Conservation (phyloP, 2,329 filamentous ascomycete species). For the Nemania serpens region DNA sequence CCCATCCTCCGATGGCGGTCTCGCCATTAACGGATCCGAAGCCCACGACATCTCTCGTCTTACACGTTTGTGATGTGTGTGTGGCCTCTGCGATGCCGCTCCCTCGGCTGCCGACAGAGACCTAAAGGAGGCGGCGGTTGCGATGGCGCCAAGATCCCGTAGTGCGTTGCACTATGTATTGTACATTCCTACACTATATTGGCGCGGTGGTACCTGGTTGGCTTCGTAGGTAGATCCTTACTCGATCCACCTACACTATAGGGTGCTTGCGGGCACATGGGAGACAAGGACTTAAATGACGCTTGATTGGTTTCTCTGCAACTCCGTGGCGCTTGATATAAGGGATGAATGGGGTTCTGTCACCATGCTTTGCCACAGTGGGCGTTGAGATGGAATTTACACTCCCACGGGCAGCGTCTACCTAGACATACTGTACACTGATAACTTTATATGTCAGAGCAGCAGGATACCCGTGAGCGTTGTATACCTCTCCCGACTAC, state of each 20-base stretch:
- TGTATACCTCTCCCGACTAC: too few species aligned
- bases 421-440: too few species aligned
- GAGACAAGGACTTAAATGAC: background rate
- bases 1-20: constrained; percentile 28
- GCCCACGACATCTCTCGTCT: constrained; percentile 21
- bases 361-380: constrained; percentile 15
- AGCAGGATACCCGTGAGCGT: too few species aligned
- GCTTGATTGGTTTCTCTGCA: background rate
- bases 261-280: constrained; percentile 1
- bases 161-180: background rate
- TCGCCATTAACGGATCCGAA: constrained; percentile 19
- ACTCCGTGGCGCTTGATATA: constrained; percentile 14
- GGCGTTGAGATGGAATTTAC: constrained; percentile 11
- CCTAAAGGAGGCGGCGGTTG: constrained; percentile 11
- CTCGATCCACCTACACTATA: background rate
- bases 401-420: background rate
- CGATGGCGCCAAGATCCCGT: constrained; percentile 20
- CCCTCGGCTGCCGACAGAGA: constrained; percentile 16
- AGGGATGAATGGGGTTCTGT: background rate
- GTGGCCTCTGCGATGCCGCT: constrained; percentile 17
- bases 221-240: background rate
- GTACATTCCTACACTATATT: background rate
- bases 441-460: too few species aligned
- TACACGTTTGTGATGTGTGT: constrained; percentile 5
- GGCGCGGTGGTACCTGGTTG: too few species aligned